Base-by-base conservation (phyloP, 768 basidiomycete genomes). In the Dendrothele bispora region DNA sequence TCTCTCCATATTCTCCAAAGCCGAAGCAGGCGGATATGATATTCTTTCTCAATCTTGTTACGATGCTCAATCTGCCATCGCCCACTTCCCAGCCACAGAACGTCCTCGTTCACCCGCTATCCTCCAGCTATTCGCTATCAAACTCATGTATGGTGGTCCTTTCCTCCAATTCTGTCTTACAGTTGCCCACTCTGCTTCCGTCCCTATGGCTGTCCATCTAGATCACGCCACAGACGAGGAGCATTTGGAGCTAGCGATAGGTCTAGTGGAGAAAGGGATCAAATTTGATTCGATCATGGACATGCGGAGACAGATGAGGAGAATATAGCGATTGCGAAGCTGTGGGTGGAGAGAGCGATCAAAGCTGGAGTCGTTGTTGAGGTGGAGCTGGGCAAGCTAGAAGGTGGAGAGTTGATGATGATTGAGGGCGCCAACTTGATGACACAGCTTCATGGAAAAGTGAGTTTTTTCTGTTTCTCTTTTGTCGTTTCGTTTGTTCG, bases 241-340 rank as follows among this genome's bases (percentile, higher is more conserved):
- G 28, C 72, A 78, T 48, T 54, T 78, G 8, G 72, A 78, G 54
- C 67, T 74, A 18, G 74, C 72, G 0, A 56, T 78, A 3, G 60
- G 62, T 22, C 67, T 78, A 14, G 74, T 73, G 1, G 73, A 76
- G 46, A 59, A 72, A 48, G 74, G 74, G 2, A 72, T 73, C 27
- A 64, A 64, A 10, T 78, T 75, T 37, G 75, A 76, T 44, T 75
- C 72, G 50, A 76, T 76, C 52, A 76, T 76, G 74, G 73, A 48
- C 74, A 77, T 46, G 73, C 75, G n/a, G n/a, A n/a, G 73, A 72
- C 69, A 0, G 73, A 75, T 52, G 73, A 75, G 53, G 73, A 75
- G 51, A 77, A 75, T 52, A 74, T 75, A 28, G 56, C 61, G 7
- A 59, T 75, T 20, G 72, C 73, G 3, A 66, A 67, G 6, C 74